Percentiles rank a stretch among this genome's conserved stretches.
Evolutionary conservation across 108 stramenopile species (phyloP).

Genomic region (Pseudonitzschia multiseries): DNA sequence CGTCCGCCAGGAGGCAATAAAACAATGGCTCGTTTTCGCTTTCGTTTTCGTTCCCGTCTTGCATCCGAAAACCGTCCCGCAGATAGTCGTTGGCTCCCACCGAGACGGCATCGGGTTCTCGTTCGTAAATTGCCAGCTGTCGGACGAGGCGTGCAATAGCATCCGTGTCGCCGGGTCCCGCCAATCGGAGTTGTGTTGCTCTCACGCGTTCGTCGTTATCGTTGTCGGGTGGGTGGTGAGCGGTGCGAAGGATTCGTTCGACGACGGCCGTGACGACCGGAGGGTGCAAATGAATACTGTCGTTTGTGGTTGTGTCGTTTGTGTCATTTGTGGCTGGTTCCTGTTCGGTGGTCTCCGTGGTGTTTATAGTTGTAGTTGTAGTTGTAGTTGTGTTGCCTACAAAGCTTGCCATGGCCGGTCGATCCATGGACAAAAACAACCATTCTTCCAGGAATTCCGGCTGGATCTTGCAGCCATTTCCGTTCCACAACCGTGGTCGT

Average conservation of each 20-base stretch:
- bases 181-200: background rate
- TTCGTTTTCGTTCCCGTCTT: background rate
- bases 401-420: slow-evolving; percentile 12
- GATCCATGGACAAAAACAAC: slow-evolving; percentile 16
- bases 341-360: too few species aligned
- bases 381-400: background rate
- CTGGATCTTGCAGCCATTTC: background rate
- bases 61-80: slow-evolving; percentile 27
- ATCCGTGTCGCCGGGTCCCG: slow-evolving; percentile 6
- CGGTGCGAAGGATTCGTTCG: background rate
- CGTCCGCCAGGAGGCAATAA: slow-evolving; percentile 35
- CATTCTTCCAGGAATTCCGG: slow-evolving; percentile 17
- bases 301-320: too few species aligned
- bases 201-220: background rate
- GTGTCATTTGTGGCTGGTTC: too few species aligned
- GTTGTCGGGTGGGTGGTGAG: background rate
- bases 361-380: background rate
- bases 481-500: background rate
- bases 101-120: slow-evolving; percentile 36
- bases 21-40: slow-evolving; percentile 12
- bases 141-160: slow-evolving; percentile 32
- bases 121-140: slow-evolving; percentile 39
- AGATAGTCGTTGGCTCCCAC: slow-evolving; percentile 22
- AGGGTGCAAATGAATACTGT: too few species aligned
- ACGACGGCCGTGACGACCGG: too few species aligned